Percentiles rank a stretch among this genome's conserved stretches.
Evolutionary conservation across 2,329 filamentous ascomycete genomes (phyloP).

Genomic region (Endothia cerciana): DNA sequence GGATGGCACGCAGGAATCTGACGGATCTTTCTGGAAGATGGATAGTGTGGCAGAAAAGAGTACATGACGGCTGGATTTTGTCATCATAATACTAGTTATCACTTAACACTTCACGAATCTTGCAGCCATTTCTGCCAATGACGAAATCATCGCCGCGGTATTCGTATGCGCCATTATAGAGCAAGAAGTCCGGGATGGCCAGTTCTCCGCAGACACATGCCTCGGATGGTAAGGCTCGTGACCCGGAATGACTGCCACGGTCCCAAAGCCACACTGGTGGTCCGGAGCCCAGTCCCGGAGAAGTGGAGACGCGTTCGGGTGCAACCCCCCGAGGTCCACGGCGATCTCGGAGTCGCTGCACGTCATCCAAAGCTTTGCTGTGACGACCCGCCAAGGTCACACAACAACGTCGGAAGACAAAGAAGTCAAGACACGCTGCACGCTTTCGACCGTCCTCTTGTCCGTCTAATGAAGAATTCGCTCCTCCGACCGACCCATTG

Average conservation of each 20-base stretch:
- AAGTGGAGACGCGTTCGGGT: background rate
- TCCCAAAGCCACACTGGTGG: background rate
- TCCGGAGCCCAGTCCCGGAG: slow-evolving; percentile 1
- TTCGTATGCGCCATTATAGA: background rate
- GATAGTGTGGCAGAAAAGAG: background rate
- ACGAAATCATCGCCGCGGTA: too few relatives aligned
- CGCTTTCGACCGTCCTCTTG: background rate
- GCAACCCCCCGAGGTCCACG: background rate
- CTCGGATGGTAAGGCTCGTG: too few relatives aligned
- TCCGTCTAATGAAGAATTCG: background rate
- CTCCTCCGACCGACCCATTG: background rate
- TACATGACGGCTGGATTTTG: background rate
- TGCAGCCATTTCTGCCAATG: background rate
- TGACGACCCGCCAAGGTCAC: background rate
- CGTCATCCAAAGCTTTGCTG: background rate
- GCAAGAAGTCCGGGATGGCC: too few relatives aligned
- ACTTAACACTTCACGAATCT: background rate
- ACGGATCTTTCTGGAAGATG: background rate
- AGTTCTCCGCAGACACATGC: background rate
- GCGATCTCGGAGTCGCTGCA: slow-evolving; percentile 10
- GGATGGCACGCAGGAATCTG: background rate
- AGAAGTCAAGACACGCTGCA: background rate
- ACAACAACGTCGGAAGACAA: background rate
- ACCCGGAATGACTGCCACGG: background rate
- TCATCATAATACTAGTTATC: background rate